Evolutionary conservation across 1,139 yeast genomes (phyloP), one percentile per base, ranked within the genome.

Genomic region (Magnusiomyces paraingens): DNA sequence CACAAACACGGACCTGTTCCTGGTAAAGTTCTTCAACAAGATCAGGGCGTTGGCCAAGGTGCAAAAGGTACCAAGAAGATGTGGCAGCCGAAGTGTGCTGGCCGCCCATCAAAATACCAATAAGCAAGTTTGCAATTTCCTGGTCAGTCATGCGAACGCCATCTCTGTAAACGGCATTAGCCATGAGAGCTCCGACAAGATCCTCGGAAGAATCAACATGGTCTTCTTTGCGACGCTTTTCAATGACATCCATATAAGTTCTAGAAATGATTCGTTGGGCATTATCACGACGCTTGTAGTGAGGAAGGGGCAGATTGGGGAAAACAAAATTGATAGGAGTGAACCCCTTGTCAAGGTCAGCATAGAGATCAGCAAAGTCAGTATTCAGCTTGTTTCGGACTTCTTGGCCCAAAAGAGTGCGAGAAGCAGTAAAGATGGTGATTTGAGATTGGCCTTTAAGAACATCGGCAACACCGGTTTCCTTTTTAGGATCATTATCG

Each of bases 41-140:
- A 45, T 87, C 84, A 46, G 95, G 95, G 62, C 81, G 76, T 65
- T 85, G 94, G 61, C 91, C 98, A 61, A 93, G 78, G 69, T 93
- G 99, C 62, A 93, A 79, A 68, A 93, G 76, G 66, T 83, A 83
- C 99, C 99, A 93, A 29, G 97, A 87, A 49, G 96, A 87, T 26
- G 99, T 93, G 29, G 98, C 81, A 49, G 98, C 95, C 62, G 96
- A 86, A 35, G 99, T 94, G 72, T 93, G 99, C 75, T 93, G 99
- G 58, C 99, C 99, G 64, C 99, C 99, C 99, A 93, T 93, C 59
- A 94, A 79, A 54, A 94, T 84, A 69, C 98, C 99, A 71, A 93
- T 93, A 72, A 90, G 77, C 69, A 94, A 77, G 72, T 91, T 86
- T 45, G 98, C 95, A 67, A 93, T 89, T 73, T 93, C 96, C 69